Conservation (phyloP, 345 rosid species). For the Psidium friedrichsthalianum region DNA sequence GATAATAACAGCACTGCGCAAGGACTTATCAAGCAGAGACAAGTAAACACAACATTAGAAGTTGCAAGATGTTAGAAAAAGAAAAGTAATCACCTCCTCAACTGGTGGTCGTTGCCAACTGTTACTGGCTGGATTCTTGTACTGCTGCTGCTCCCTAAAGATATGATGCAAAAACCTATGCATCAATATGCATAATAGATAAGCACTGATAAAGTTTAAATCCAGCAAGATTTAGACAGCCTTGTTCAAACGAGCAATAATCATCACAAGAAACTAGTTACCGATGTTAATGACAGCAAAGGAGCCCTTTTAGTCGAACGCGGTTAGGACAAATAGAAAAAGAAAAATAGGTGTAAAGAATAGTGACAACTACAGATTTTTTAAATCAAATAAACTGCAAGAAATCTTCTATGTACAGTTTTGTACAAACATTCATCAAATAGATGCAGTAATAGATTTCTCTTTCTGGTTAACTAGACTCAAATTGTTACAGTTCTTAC, state of each 20-base stretch:
- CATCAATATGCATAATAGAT: background rate
- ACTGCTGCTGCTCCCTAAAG: slow-evolving; percentile 69
- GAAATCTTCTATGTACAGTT: background rate
- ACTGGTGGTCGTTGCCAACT: slow-evolving; percentile 71
- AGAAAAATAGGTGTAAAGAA: background rate
- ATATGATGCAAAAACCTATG: background rate
- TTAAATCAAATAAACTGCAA: background rate
- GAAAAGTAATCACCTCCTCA: slow-evolving; percentile 49
- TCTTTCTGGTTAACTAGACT: background rate
- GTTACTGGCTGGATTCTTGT: slow-evolving; percentile 46
- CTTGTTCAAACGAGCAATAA: background rate
- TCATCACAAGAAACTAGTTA: background rate
- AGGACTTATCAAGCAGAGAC: background rate
- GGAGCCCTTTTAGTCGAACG: background rate
- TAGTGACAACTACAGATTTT: background rate
- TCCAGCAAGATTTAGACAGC: background rate
- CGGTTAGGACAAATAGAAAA: background rate
- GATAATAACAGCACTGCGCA: background rate
- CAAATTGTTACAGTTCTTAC: background rate
- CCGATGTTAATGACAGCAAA: background rate
- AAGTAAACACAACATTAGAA: background rate
- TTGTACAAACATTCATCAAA: background rate
- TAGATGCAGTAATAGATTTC: background rate
- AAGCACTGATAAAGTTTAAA: background rate
- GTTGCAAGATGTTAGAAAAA: background rate